phyloP scores from a whole-genome alignment of 2,329 filamentous ascomycete species.

The Phyllachora maydis region DNA sequence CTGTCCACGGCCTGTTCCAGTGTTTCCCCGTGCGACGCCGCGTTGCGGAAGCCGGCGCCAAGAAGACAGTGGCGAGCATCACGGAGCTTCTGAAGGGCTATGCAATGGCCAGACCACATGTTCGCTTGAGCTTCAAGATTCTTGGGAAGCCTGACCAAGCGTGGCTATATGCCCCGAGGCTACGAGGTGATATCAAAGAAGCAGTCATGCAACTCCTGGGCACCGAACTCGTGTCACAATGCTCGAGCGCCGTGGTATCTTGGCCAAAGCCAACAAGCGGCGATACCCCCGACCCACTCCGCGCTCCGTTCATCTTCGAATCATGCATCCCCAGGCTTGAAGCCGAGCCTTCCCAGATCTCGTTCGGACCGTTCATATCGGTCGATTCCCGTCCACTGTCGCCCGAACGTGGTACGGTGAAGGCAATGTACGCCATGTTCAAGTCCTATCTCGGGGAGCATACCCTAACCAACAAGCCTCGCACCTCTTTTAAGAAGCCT shows the following conservation, averaged over 20 bases:
- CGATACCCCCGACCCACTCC: too few species aligned
- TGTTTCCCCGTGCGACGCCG: slow-evolving; percentile 42
- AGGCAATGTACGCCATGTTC: slow-evolving; percentile 33
- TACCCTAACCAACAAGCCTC: not conserved
- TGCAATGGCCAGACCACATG: slow-evolving; percentile 40
- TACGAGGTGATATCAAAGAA: slow-evolving; percentile 27
- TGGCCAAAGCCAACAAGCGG: too few species aligned
- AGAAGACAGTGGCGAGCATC: slow-evolving; percentile 34
- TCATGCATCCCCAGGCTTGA: slow-evolving; percentile 34
- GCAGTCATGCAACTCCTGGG: slow-evolving; percentile 43
- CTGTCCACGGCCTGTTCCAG: slow-evolving; percentile 35
- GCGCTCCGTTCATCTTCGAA: slow-evolving; percentile 22
- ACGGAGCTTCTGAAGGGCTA: slow-evolving; percentile 41
- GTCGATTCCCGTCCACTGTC: slow-evolving; percentile 48
- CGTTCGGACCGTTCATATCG: slow-evolving; percentile 39
- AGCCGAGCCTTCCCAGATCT: slow-evolving; percentile 20
- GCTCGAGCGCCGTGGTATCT: too few species aligned
- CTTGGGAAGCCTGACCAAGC: slow-evolving; percentile 26
- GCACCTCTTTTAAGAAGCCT: slow-evolving; percentile 18
- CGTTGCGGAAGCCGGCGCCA: slow-evolving; percentile 30
- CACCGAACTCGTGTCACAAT: slow-evolving; percentile 30
- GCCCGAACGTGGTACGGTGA: slow-evolving; percentile 29
- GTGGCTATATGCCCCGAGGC: slow-evolving; percentile 42
- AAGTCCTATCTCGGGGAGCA: slow-evolving; percentile 21
- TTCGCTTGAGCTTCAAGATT: slow-evolving; percentile 40